Base-by-base conservation (phyloP, 2,329 filamentous ascomycete genomes). In the Sphaerostilbella broomeana region DNA sequence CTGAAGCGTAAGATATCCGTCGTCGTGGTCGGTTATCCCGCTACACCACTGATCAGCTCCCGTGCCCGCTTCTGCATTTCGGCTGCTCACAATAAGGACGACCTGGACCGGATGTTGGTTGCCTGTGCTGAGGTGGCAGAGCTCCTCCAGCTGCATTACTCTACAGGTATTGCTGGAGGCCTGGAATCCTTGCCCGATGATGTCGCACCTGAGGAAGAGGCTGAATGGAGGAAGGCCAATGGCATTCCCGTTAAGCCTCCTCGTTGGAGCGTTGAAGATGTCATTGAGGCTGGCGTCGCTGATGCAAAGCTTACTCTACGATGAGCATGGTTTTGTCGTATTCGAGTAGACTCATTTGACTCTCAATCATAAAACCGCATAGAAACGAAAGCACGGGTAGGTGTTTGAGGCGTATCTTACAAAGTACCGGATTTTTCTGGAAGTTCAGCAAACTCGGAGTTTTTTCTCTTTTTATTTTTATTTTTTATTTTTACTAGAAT, bases 41-140 rank as follows among this genome's bases (percentile, higher is more conserved):
- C 90, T 7, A 98, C 92, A 2, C 92, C 92, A 1, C 76, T 98
- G 31, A 94, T 97, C 52, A 94, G 86, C 46, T 95, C 90, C 15
- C 84, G 92, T 48, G 92, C 87, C 35, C 84, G 92, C 33, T 95
- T 98, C 77, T 98, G 92, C 60, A 80, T 98, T 38, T 95, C 88
- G 3, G 81, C 92, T 2, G 87, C 92, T 1, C 92, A 98, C 70
- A 98, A 94, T 65, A 98, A 98, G 70, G 92, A 98, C 35, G 92
- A 98, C 60, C 75, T 98, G 54, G 92, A 98, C 62, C 81, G 90
- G 34, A 69, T 98, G 43, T 70, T 98, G 35, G 73, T 79, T 4
- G 92, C 92, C 12, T 97, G 90, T 55, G 87, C 97, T 57, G 86
- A 97, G 62, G 80, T 95, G 41, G 89, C 90, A 42, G 86, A 95